These are phyloP conservation scores for Podospora didyma DNA, from an alignment of 495 filamentous ascomycete species.

Conservation along the genomic window DNA sequence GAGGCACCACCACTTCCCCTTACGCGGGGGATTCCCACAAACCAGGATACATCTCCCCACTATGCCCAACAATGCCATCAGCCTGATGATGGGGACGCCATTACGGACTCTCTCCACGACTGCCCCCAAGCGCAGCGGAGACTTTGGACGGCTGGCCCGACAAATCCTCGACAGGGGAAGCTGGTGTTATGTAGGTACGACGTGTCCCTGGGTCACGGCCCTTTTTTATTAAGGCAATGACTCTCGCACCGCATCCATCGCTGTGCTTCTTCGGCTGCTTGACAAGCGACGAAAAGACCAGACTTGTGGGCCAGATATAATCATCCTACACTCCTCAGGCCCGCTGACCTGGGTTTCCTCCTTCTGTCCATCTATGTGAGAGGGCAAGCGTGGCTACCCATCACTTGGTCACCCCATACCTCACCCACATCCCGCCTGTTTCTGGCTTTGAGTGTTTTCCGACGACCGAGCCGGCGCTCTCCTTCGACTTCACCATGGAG, in stretches of 20 bases:
- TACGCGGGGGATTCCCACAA: conserved; percentile 18
- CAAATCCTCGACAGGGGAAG: not conserved
- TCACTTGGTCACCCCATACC: not conserved
- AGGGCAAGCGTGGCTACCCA: not conserved
- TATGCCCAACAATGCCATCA: not conserved
- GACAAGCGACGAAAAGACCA: conserved; percentile 5
- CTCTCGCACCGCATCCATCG: conserved; percentile 6
- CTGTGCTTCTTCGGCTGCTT: conserved; percentile 16
- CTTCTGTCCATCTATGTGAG: conserved; percentile 11
- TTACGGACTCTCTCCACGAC: conserved; percentile 30
- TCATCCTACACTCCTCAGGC: conserved; percentile 4
- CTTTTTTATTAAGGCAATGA: conserved; percentile 20
- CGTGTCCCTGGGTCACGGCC: conserved; percentile 12
- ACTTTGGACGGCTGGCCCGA: not conserved
- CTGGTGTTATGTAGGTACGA: conserved; percentile 13
- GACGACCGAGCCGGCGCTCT: not conserved
- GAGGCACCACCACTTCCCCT: conserved; percentile 1
- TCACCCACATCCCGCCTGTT: not conserved
- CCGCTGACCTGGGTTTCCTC: conserved; percentile 11
- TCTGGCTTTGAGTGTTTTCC: not conserved
- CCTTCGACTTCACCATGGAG: conserved; percentile 18
- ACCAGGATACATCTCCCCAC: conserved; percentile 16
- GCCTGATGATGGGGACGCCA: conserved; percentile 2
- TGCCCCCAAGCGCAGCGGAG: conserved; percentile 14
- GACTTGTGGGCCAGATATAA: conserved; percentile 10